Percentiles rank a stretch among this genome's conserved stretches.
phyloP scores from a whole-genome alignment of 257 asterid genomes.

The Voacanga thouarsii region DNA sequence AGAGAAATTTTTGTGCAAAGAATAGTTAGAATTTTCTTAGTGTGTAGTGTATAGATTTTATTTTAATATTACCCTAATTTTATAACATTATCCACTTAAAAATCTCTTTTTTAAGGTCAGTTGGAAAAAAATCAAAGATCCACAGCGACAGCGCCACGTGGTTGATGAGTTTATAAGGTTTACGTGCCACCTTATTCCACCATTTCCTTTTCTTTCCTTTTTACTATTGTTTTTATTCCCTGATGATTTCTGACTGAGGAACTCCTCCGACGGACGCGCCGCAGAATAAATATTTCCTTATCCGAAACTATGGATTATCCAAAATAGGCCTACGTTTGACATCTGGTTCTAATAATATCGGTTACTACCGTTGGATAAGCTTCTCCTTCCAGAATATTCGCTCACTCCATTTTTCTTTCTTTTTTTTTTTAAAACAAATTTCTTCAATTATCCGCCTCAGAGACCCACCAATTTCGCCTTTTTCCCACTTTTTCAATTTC shows the following conservation, averaged over 20 bases:
- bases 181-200: not conserved
- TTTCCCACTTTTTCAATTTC: not conserved
- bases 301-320: not conserved
- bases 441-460: not conserved
- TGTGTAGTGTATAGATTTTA: too few species aligned
- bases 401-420: not conserved
- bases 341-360: not conserved
- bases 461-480: not conserved
- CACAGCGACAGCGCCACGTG: not conserved
- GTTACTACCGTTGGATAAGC: slow-evolving; percentile 1
- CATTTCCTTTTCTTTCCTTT: not conserved
- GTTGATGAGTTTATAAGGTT: not conserved
- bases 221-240: too few species aligned
- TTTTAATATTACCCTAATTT: too few species aligned
- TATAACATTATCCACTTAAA: too few species aligned
- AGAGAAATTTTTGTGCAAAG: too few species aligned
- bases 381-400: not conserved
- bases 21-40: too few species aligned
- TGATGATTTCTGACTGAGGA: not conserved
- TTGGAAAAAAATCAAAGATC: not conserved
- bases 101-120: not conserved
- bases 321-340: not conserved
- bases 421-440: not conserved
- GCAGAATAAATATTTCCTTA: not conserved
- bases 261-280: too few species aligned